phyloP scores from a whole-genome alignment of 495 filamentous ascomycete species.

The Annulohypoxylon maeteangense region DNA sequence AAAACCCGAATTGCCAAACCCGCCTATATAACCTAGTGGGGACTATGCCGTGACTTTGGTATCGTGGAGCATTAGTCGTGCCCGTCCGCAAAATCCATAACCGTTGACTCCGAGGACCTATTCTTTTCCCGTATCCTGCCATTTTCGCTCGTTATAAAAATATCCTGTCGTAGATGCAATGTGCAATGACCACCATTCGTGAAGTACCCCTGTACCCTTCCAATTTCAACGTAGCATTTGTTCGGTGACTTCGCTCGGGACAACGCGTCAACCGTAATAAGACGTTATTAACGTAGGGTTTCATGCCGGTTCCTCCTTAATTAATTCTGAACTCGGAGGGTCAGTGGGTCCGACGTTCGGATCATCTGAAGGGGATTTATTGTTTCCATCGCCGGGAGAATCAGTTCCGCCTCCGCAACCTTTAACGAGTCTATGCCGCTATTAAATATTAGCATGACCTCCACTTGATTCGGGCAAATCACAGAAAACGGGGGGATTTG shows the following conservation, averaged over 20 bases:
- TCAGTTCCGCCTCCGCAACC: conserved; percentile 77
- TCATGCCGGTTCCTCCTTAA: conserved; percentile 45
- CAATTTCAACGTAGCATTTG: conserved; percentile 8
- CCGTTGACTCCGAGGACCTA: conserved; percentile 37
- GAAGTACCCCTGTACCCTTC: neutral
- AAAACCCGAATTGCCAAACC: neutral
- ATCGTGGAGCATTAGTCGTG: conserved; percentile 27
- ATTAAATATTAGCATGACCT: conserved; percentile 34
- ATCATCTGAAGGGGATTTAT: conserved; percentile 33
- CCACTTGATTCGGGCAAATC: no score
- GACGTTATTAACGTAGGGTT: neutral
- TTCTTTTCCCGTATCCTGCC: conserved; percentile 17
- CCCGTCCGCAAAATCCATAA: conserved; percentile 22
- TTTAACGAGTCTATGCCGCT: conserved; percentile 95
- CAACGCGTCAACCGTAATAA: neutral
- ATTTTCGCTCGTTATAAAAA: conserved; percentile 21
- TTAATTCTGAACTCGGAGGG: conserved; percentile 1
- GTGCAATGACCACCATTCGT: conserved; percentile 5
- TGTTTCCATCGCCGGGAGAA: conserved; percentile 24
- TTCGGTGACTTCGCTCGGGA: conserved; percentile 2
- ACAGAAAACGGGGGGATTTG: neutral
- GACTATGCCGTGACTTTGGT: conserved; percentile 15
- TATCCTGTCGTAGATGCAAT: conserved; percentile 1
- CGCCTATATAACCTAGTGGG: conserved; percentile 6
- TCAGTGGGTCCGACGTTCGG: conserved; percentile 27